Evolutionary conservation across 2,329 filamentous ascomycete species (phyloP).

Genomic region (Geosmithia putterillii): DNA sequence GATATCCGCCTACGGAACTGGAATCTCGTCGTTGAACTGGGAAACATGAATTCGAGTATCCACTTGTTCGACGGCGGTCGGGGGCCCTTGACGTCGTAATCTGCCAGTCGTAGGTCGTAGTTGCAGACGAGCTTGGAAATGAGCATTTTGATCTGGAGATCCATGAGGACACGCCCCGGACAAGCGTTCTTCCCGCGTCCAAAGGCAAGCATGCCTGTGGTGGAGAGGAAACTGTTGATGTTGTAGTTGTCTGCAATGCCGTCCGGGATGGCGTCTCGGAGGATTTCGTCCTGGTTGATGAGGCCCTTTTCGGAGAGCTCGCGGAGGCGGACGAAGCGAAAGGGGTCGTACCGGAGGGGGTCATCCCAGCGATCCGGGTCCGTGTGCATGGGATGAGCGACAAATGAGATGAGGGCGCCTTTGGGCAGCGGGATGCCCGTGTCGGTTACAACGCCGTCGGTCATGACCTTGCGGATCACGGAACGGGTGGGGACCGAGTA

Average conservation of each 20-base stretch:
- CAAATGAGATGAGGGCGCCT: conserved; percentile 18
- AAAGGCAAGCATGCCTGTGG: conserved; percentile 19
- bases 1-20: not conserved
- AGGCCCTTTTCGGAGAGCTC: not conserved
- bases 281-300: not conserved
- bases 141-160: conserved; percentile 23
- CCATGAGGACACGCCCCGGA: conserved; percentile 24
- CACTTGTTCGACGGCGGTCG: conserved; percentile 3
- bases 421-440: conserved; percentile 18
- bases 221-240: conserved; percentile 14
- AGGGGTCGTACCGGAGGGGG: conserved; percentile 24
- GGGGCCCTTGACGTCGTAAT: conserved; percentile 2
- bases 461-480: conserved; percentile 12
- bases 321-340: conserved; percentile 21
- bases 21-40: not conserved
- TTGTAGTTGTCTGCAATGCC: not conserved
- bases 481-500: conserved; percentile 8
- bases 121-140: conserved; percentile 16
- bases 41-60: conserved; percentile 5
- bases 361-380: conserved; percentile 19
- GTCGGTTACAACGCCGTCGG: conserved; percentile 15
- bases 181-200: conserved; percentile 25
- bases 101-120: conserved; percentile 14
- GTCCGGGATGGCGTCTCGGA: not conserved
- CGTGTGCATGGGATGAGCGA: conserved; percentile 15